Base-by-base conservation (phyloP, 140 eudicot species). In the Oenanthe javanica region DNA sequence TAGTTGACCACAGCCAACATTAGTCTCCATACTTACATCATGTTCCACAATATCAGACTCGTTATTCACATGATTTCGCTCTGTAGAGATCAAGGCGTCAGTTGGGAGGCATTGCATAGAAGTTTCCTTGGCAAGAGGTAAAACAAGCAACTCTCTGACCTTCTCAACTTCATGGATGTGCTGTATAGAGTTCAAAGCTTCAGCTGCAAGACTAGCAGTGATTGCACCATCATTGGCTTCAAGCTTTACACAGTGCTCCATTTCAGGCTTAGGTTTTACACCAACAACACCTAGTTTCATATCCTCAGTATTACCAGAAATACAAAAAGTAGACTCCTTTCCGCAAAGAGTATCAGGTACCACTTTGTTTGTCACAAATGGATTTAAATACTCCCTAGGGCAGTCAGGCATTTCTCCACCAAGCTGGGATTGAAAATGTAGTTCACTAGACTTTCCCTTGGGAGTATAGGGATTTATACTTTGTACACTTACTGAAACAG, bases 11-110 rank as follows among this genome's bases (percentile, higher is more conserved):
- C 4, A 57, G 16, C 66, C 66, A 16, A 57, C 13, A 57, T 57
- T 21, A 21, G 80, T 21, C 72, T 52, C 72, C 2, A 59, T 81
- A 88, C 98, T 93, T 88, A 94, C 98, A 89, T 90, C 98, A n/a
- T 86, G 91, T 83, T 88, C 96, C 84, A 84, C 89, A 79, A 83
- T 63, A 79, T 92, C 98, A 71, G 97, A 89, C 64, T 89, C 96
- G 72, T 89, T 94, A 77, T 87, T 85, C 72, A 86, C 93, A 79
- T 90, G 85, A 70, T 25, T 66, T 27, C 13, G 19, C 73, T 67
- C n/a, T 31, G 46, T 14, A 6, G 46, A 31, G 43, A 27, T 67
- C 18, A 67, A 67, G 43, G 73, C 73, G 13, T 67, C 73, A 67
- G 21, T 31, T 67, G 46, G 73, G 73, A 52, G 50, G 70, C 87